phyloP scores from a whole-genome alignment of 139 green algal genomes.

The Ulvella scutata region DNA sequence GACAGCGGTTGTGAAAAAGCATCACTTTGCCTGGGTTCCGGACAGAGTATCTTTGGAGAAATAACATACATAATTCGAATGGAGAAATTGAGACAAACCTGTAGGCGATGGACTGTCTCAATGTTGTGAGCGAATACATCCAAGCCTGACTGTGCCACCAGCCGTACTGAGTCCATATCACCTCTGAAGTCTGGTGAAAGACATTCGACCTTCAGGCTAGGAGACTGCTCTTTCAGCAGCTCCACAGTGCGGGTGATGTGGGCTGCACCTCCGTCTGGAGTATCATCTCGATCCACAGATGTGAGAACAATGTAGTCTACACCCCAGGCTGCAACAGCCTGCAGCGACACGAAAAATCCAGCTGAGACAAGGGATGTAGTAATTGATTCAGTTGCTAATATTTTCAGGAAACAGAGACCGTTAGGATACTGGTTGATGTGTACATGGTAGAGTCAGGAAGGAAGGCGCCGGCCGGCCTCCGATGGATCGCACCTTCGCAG shows the following conservation, averaged over 20 bases:
- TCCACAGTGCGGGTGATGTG: constrained; percentile 71
- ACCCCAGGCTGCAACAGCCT: constrained; percentile 61
- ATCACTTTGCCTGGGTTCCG: too few relatives aligned
- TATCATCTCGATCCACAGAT: constrained; percentile 74
- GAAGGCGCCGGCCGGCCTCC: too few relatives aligned
- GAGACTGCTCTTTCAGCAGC: constrained; percentile 25
- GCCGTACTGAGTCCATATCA: constrained; percentile 47
- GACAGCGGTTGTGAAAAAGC: too few relatives aligned
- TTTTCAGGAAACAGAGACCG: not conserved
- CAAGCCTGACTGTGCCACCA: constrained; percentile 61
- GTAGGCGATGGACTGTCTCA: constrained; percentile 82
- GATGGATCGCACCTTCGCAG: constrained; percentile 26
- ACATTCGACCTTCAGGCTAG: constrained; percentile 78
- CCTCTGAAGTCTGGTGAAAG: constrained; percentile 85
- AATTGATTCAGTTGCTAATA: not conserved
- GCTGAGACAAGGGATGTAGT: not conserved
- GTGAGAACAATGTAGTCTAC: constrained; percentile 87
- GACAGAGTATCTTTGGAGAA: too few relatives aligned
- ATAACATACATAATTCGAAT: too few relatives aligned
- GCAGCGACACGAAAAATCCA: not conserved
- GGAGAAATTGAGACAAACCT: too few relatives aligned
- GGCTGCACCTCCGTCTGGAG: constrained; percentile 68
- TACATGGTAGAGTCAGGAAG: too few relatives aligned
- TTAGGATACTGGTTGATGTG: too few relatives aligned
- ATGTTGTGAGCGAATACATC: constrained; percentile 99